Percentiles rank a stretch among this genome's conserved stretches.
Conservation (phyloP, 225 moss, liverwort and hornwort genomes). For the Takakia lepidozioides region DNA sequence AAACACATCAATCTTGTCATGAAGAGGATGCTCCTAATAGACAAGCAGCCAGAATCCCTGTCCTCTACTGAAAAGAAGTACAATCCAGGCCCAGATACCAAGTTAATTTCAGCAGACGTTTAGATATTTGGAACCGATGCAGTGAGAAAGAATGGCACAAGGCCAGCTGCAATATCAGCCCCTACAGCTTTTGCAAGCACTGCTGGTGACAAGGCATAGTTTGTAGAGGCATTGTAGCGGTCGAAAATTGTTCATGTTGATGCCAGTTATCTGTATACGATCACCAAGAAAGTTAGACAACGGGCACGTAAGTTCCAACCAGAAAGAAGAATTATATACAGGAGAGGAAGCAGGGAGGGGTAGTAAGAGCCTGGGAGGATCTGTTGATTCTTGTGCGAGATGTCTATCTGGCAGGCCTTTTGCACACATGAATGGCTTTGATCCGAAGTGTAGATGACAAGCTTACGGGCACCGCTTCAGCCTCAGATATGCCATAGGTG, state of each 20-base stretch:
- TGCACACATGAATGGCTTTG: slow-evolving; percentile 72
- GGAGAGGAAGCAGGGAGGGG: no score
- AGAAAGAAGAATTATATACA: no score
- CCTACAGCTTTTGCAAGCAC: slow-evolving; percentile 33
- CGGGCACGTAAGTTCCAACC: no score
- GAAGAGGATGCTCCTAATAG: no score
- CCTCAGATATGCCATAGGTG: slow-evolving; percentile 32
- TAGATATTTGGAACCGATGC: slow-evolving; percentile 24
- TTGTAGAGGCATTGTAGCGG: slow-evolving; percentile 45
- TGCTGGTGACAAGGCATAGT: slow-evolving; percentile 47
- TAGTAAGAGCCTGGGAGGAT: no score
- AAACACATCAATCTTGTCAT: no score
- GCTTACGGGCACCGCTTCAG: slow-evolving; percentile 43
- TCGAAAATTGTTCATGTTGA: slow-evolving; percentile 43
- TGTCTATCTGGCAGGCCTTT: slow-evolving; percentile 54
- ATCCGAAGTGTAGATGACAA: slow-evolving; percentile 64
- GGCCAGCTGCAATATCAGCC: slow-evolving; percentile 57
- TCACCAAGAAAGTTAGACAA: no score
- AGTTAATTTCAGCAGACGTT: no score
- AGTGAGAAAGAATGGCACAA: slow-evolving; percentile 69
- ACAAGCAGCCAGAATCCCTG: no score
- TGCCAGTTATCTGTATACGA: slow-evolving; percentile 49
- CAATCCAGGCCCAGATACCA: no score
- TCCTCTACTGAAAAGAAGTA: no score
- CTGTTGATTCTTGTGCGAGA: no score